Evolutionary conservation across 2,329 filamentous ascomycete genomes (phyloP).

Genomic region (Graphiopsis chlorocephala): DNA sequence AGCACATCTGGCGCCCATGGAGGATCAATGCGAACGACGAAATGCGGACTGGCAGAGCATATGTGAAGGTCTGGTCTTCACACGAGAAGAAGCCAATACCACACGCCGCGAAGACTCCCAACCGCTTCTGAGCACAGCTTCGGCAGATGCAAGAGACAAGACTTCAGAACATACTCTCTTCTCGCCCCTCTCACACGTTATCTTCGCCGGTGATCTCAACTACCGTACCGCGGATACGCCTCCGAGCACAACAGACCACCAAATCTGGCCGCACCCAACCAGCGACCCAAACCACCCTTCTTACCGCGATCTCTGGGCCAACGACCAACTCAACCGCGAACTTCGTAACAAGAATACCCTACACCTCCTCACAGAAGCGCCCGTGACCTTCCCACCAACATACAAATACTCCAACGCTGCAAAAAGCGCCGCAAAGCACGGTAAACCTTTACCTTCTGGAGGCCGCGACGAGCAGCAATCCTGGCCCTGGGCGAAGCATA

Average conservation of each 20-base stretch:
- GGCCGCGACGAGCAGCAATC: not conserved
- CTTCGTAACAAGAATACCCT: constrained; percentile 65
- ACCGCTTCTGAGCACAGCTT: constrained; percentile 25
- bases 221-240: constrained; percentile 75
- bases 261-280: constrained; percentile 61
- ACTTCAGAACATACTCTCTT: constrained; percentile 56
- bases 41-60: constrained; percentile 89
- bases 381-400: constrained; percentile 79
- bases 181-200: constrained; percentile 70
- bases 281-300: constrained; percentile 50
- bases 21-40: constrained; percentile 69
- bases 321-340: constrained; percentile 79
- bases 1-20: constrained; percentile 85
- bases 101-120: constrained; percentile 20
- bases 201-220: constrained; percentile 90
- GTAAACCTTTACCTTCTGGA: constrained; percentile 20
- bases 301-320: constrained; percentile 63
- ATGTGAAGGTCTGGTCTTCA: constrained; percentile 75
- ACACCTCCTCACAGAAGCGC: constrained; percentile 73
- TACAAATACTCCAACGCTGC: constrained; percentile 74
- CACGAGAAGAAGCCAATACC: constrained; percentile 18
- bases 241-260: constrained; percentile 58
- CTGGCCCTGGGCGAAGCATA: constrained; percentile 67
- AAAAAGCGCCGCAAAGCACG: constrained; percentile 29
- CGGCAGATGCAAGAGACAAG: not conserved